Conservation (phyloP, 2,329 filamentous ascomycete species). For the Lasiodiplodia theobromae region DNA sequence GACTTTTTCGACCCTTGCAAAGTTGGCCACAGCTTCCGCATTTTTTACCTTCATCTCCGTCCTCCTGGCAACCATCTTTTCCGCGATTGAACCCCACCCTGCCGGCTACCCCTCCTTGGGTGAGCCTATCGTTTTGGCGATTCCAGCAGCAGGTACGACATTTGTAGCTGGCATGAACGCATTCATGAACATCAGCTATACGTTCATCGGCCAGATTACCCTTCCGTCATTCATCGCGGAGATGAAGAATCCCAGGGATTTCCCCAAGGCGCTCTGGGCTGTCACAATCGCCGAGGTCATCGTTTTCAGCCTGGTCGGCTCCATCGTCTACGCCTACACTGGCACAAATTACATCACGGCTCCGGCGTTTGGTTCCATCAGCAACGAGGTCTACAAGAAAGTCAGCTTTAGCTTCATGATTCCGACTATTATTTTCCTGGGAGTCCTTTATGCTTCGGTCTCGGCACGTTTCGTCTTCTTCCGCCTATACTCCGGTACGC, state of each 20-base stretch:
- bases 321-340: constrained; percentile 83
- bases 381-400: constrained; percentile 80
- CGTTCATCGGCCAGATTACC: constrained; percentile 95
- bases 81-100: constrained; percentile 77
- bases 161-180: constrained; percentile 86
- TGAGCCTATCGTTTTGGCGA: constrained; percentile 70
- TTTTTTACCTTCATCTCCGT: constrained; percentile 91
- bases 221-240: constrained; percentile 94
- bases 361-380: constrained; percentile 85
- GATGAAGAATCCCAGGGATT: constrained; percentile 82
- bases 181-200: constrained; percentile 95
- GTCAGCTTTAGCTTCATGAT: constrained; percentile 95
- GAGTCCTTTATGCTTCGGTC: constrained; percentile 88
- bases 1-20: constrained; percentile 82
- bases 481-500: constrained; percentile 79
- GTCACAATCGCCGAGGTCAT: constrained; percentile 89
- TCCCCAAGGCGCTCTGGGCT: constrained; percentile 90
- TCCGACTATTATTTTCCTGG: constrained; percentile 89
- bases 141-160: constrained; percentile 74
- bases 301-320: constrained; percentile 82
- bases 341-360: constrained; percentile 88
- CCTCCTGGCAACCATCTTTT: constrained; percentile 81
- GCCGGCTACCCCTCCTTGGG: constrained; percentile 66
- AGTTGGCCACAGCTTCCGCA: constrained; percentile 79
- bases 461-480: constrained; percentile 92